phyloP scores from a whole-genome alignment of 2,329 filamentous ascomycete species.

The Colletotrichum echinochloae region DNA sequence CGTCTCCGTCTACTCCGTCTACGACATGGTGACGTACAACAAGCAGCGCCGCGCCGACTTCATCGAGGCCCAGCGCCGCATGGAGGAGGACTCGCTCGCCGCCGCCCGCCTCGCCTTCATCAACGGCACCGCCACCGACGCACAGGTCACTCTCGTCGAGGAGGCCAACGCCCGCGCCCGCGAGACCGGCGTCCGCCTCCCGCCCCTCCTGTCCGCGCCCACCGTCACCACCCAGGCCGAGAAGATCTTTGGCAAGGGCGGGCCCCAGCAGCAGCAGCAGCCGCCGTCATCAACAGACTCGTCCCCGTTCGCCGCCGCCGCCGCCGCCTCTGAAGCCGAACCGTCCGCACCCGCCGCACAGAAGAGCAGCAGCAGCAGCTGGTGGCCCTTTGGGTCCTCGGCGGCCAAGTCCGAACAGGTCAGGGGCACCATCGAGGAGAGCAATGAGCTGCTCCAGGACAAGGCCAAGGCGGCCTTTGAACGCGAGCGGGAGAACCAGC shows the following conservation, averaged over 20 bases:
- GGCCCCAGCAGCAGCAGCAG: slow-evolving; percentile 35
- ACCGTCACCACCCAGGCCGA: slow-evolving; percentile 41
- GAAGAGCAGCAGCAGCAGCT: slow-evolving; percentile 42
- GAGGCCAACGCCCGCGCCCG: slow-evolving; percentile 64
- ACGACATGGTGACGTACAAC: slow-evolving; percentile 72
- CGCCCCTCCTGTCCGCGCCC: slow-evolving; percentile 63
- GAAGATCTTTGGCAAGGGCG: slow-evolving; percentile 31
- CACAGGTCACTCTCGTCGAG: slow-evolving; percentile 68
- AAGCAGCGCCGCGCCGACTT: slow-evolving; percentile 70
- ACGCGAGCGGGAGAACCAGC: slow-evolving; percentile 63
- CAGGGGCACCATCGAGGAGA: slow-evolving; percentile 48
- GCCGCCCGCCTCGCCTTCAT: slow-evolving; percentile 71
- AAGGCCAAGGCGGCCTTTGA: slow-evolving; percentile 61
- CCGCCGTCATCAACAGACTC: slow-evolving; percentile 51
- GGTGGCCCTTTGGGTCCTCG: slow-evolving; percentile 52
- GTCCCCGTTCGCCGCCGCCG: slow-evolving; percentile 37
- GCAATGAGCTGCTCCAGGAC: slow-evolving; percentile 49
- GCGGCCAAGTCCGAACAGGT: slow-evolving; percentile 51
- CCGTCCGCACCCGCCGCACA: slow-evolving; percentile 11
- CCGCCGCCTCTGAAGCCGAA: slow-evolving; percentile 7
- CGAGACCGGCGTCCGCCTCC: slow-evolving; percentile 59
- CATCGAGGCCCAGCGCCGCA: slow-evolving; percentile 64
- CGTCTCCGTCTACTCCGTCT: slow-evolving; percentile 69
- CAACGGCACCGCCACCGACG: slow-evolving; percentile 66
- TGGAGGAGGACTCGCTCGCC: slow-evolving; percentile 67